phyloP scores from a whole-genome alignment of 2,329 filamentous ascomycete genomes.

The Colletotrichum godetiae region DNA sequence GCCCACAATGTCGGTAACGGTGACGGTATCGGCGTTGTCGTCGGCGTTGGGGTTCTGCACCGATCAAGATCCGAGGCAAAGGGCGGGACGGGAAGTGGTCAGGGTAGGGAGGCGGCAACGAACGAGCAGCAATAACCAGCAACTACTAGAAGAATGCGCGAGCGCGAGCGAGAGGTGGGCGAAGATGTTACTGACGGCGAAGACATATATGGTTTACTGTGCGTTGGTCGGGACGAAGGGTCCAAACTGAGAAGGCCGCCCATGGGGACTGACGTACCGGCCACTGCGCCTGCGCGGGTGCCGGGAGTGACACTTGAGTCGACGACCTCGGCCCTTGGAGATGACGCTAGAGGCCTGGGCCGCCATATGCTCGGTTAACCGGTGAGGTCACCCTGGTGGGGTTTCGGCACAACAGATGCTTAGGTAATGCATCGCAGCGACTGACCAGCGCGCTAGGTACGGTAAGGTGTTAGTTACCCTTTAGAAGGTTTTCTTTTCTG shows the following conservation, averaged over 20 bases:
- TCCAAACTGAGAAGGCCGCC: neutral
- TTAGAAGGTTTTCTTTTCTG: no score
- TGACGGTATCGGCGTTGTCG: neutral
- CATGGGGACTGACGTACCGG: neutral
- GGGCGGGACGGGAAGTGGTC: no score
- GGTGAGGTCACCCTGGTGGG: slow-evolving; percentile 21
- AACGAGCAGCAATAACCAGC: no score
- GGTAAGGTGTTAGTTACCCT: no score
- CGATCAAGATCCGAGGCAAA: slow-evolving; percentile 24
- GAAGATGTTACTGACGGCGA: neutral
- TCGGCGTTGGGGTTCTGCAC: slow-evolving; percentile 26
- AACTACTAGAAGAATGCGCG: neutral
- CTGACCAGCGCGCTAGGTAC: no score
- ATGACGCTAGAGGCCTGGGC: neutral
- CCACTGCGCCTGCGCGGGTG: neutral
- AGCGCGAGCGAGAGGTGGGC: neutral
- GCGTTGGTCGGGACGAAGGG: slow-evolving; percentile 1
- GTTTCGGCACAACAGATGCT: slow-evolving; percentile 2
- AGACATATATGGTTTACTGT: neutral
- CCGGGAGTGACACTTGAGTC: neutral
- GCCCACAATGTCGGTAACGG: slow-evolving; percentile 41
- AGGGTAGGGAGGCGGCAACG: neutral
- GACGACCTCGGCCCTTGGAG: slow-evolving; percentile 27
- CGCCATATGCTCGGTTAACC: slow-evolving; percentile 25
- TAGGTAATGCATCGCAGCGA: neutral